Evolutionary conservation across 2,329 filamentous ascomycete species (phyloP).

Genomic region (Albifimbria verrucaria): DNA sequence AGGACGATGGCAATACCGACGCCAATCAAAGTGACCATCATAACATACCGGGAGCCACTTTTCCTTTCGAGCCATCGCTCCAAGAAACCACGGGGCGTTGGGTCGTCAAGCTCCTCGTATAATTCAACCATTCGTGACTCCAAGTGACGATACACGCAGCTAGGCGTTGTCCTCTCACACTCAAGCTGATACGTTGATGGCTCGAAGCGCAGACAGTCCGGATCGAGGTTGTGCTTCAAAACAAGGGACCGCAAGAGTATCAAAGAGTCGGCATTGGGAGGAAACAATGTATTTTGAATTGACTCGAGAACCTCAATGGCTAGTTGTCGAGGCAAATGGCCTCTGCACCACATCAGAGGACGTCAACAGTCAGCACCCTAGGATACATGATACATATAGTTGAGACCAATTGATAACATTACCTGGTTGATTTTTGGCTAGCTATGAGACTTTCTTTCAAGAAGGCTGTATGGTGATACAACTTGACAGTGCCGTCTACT

Average conservation of each 20-base stretch:
- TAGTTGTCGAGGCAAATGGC: not conserved
- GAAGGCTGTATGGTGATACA: not conserved
- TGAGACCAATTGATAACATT: not conserved
- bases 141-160: too few relatives aligned
- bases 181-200: not conserved
- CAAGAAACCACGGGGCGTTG: constrained; percentile 11
- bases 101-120: constrained; percentile 14
- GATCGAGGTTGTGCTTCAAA: not conserved
- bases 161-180: too few relatives aligned
- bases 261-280: not conserved
- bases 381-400: not conserved
- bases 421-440: not conserved
- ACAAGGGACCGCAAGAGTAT: not conserved
- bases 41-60: constrained; percentile 16
- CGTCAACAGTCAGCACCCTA: not conserved
- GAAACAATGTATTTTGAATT: not conserved
- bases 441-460: not conserved
- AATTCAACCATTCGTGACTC: constrained; percentile 12
- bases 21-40: constrained; percentile 19
- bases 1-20: constrained; percentile 14
- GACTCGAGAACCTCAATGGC: not conserved
- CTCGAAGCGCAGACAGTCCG: not conserved
- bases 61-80: constrained; percentile 13
- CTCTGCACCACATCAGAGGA: not conserved
- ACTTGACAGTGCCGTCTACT: not conserved